Evolutionary conservation across 192 early-diverging fungal species (phyloP).

Genomic region (Backusella tarrabulga): DNA sequence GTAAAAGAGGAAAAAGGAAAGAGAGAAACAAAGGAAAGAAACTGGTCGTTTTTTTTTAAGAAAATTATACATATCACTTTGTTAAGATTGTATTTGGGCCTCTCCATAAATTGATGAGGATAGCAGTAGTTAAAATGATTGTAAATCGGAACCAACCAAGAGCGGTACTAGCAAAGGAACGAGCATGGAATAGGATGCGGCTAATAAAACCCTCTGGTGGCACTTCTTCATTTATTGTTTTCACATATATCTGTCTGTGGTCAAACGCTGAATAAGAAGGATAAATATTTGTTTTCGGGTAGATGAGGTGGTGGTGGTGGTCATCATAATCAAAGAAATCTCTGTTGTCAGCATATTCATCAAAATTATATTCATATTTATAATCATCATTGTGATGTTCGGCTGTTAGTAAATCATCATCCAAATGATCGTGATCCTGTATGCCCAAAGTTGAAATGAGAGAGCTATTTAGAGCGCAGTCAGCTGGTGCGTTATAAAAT

Average conservation of each 20-base stretch:
- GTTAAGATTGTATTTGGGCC: constrained; percentile 45
- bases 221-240: not conserved
- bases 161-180: constrained; percentile 31
- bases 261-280: not conserved
- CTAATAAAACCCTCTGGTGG: not conserved
- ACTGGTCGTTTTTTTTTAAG: not conserved
- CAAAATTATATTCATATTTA: not conserved
- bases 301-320: not conserved
- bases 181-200: not conserved
- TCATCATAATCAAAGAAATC: not conserved
- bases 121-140: constrained; percentile 42
- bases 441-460: constrained; percentile 13
- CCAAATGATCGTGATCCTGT: not conserved
- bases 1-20: not conserved
- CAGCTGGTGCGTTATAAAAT: constrained; percentile 23
- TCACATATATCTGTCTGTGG: not conserved
- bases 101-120: constrained; percentile 47
- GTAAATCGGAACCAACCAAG: constrained; percentile 56
- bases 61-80: not conserved
- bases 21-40: not conserved
- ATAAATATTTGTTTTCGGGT: not conserved
- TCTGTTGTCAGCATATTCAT: not conserved
- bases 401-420: not conserved
- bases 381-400: not conserved
- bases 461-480: constrained; percentile 8